Conservation (phyloP, 148 eudicot species). For the Dysphania ambrosioides region DNA sequence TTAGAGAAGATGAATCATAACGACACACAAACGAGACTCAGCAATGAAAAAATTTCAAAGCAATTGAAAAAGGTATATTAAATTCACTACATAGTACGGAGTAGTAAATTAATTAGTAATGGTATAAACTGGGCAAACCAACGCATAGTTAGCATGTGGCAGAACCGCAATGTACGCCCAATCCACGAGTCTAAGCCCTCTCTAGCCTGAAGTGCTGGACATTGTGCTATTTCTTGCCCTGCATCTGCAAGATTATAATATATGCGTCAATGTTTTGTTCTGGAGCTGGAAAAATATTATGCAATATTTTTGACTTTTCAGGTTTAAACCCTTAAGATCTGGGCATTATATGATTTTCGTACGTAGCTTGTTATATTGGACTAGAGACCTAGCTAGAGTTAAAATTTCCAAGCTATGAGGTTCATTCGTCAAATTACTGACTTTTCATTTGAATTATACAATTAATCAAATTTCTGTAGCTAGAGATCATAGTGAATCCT, state of each 20-base stretch:
- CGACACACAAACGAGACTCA: too few relatives aligned
- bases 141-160: slow-evolving; percentile 23
- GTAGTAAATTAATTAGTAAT: background rate
- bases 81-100: too few relatives aligned
- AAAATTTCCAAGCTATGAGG: background rate
- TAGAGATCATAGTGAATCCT: too few relatives aligned
- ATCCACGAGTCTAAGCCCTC: slow-evolving; percentile 26
- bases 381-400: too few relatives aligned
- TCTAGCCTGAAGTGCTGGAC: background rate
- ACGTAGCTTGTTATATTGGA: background rate
- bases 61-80: too few relatives aligned
- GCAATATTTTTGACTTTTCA: slow-evolving; percentile 3
- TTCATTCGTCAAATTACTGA: too few relatives aligned
- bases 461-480: too few relatives aligned
- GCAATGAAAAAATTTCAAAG: too few relatives aligned
- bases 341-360: background rate
- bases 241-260: background rate
- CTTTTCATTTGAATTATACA: too few relatives aligned
- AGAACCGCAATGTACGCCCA: slow-evolving; percentile 24
- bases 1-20: too few relatives aligned
- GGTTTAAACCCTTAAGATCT: background rate
- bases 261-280: background rate
- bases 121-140: background rate
- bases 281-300: background rate
- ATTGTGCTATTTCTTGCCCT: background rate